Base-by-base conservation (phyloP, 108 stramenopile genomes). In the Cyclotella kingstonii region DNA sequence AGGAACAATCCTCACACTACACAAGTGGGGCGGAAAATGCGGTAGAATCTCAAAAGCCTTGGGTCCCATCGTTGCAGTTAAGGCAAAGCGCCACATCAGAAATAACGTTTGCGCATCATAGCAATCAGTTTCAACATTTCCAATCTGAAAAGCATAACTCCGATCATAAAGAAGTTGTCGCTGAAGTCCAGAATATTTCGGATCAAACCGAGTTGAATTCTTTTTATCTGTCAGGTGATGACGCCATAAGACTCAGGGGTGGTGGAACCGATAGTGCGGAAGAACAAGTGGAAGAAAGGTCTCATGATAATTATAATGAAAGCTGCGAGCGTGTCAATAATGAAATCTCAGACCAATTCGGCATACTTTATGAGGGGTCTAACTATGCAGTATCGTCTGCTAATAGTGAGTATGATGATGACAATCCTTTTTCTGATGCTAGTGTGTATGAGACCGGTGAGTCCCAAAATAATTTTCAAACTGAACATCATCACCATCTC, bases 361-460 rank as follows among this genome's bases (percentile, higher is more conserved):
- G 23, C 10, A 18, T 22, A 46, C 5, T 46, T 18, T 46, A 22
- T 19, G 21, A 46, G 11, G 45, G 45, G 10, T 14, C 17, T 2
- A 46, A 3, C 10, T 22, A 46, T 10, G 21, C 45, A 46, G 14
- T 9, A 1, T 46, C 45, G 1, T 9, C 19, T 18, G 10, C 45
- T 46, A 22, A 46, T 22, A 10, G 23, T 6, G 29, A 43, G 1
- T 19, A 43, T 51, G 48, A 23, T 12, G 29, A 47, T 48, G 51
- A 41, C 9, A 43, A 66, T 56, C 65, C 65, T 19, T 56, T 55
- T 28, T 36, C 51, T 8, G 65, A 66, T 17, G 35, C 7, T 9
- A 64, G 51, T 22, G 63, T 44, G 35, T 42, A 43, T 29, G 1
- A 27, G n/a, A 47, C 34, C 48, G 3, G 30, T 36, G 43, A 25